Evolutionary conservation across 2,329 filamentous ascomycete species (phyloP).

Genomic region (Penicillium sp.): DNA sequence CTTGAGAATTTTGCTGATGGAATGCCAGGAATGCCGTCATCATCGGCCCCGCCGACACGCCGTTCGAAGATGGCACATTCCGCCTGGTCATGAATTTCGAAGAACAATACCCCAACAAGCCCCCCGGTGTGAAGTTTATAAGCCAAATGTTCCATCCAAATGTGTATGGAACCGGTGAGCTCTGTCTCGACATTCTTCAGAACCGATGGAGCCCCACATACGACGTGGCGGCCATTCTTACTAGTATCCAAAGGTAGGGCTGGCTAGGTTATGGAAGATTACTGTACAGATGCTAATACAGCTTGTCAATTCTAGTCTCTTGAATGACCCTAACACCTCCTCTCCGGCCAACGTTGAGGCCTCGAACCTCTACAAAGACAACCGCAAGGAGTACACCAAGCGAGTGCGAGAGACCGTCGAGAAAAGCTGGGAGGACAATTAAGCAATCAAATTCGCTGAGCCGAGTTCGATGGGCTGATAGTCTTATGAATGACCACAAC

Average conservation of each 20-base stretch:
- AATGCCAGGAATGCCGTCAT: conserved; percentile 88
- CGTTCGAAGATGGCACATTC: conserved; percentile 98
- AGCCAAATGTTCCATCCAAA: conserved; percentile 99
- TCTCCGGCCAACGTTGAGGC: conserved; percentile 97
- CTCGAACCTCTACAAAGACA: conserved; percentile 97
- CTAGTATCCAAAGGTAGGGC: conserved; percentile 88
- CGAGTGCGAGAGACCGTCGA: conserved; percentile 93
- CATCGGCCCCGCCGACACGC: conserved; percentile 92
- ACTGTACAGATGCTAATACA: conserved; percentile 1
- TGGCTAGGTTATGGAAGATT: not conserved
- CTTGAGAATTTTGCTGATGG: conserved; percentile 5
- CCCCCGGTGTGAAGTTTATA: conserved; percentile 96
- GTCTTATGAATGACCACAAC: conserved; percentile 11
- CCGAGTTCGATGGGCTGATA: conserved; percentile 15
- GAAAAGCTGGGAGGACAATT: conserved; percentile 95
- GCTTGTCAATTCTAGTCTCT: conserved; percentile 57
- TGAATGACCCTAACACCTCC: conserved; percentile 98
- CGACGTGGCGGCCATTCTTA: conserved; percentile 94
- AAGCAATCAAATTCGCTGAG: conserved; percentile 15
- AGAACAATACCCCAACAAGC: conserved; percentile 98
- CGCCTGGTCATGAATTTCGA: conserved; percentile 98
- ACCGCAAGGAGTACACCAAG: conserved; percentile 94
- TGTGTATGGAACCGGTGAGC: conserved; percentile 93
- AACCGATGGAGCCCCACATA: conserved; percentile 99
- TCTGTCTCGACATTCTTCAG: conserved; percentile 94